Conservation (phyloP, 2,329 filamentous ascomycete species). For the Penicillium sp. region DNA sequence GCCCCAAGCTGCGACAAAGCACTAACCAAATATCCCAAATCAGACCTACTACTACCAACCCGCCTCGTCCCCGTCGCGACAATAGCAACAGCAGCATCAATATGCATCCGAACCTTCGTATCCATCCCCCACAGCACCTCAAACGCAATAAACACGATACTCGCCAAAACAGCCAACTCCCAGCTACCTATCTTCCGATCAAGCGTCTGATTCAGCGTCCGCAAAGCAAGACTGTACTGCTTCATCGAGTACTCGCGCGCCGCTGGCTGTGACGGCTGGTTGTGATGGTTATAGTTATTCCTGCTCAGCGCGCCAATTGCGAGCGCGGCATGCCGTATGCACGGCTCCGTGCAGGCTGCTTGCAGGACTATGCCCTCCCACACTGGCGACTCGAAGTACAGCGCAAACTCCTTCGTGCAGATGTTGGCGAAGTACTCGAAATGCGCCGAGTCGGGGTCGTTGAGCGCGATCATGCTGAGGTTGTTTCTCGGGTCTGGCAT, state of each 20-base stretch:
- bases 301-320: conserved; percentile 8
- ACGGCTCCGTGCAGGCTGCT: conserved; percentile 1
- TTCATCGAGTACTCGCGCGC: background rate
- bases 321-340: background rate
- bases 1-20: background rate
- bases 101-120: conserved; percentile 1
- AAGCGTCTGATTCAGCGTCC: background rate
- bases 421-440: conserved; percentile 4
- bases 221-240: conserved; percentile 2
- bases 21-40: conserved; percentile 5
- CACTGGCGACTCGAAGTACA: conserved; percentile 2
- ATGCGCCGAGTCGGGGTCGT: background rate
- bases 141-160: conserved; percentile 8
- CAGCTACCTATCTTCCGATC: background rate
- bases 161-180: conserved; percentile 3
- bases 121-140: conserved; percentile 8
- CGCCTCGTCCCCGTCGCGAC: background rate
- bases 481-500: background rate
- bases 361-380: conserved; percentile 2
- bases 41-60: background rate
- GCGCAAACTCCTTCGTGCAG: conserved; percentile 3
- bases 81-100: conserved; percentile 2
- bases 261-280: background rate
- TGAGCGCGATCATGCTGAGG: background rate
- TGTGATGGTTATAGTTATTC: background rate